Evolutionary conservation across 2,329 filamentous ascomycete species (phyloP), one percentile per base, ranked within the genome.

Genomic region (Cadophora malorum): DNA sequence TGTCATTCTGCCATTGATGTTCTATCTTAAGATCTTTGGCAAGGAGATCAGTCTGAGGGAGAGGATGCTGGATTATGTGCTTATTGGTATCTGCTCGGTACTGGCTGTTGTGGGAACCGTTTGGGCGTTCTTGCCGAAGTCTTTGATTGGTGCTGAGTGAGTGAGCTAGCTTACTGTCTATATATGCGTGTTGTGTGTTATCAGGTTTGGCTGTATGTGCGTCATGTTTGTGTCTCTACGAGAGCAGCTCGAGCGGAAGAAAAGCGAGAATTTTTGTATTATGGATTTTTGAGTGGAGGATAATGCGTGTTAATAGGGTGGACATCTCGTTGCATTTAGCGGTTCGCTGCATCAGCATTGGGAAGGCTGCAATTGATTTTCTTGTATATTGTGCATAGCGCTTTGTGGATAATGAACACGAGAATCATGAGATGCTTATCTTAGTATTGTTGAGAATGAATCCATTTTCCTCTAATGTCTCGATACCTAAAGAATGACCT

Each of bases 11-110:
- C 96, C 95, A 0, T 82, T 97, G 38, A 86, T 90, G 4, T 98
- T 99, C 77, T 94, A 98, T 76, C 81, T 98, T 66, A 97, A 94
- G 80, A 88, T 98, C 0, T 98, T 97, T 78, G 88, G 89, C 58
- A 85, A 88, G 61, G 89, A 95, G 69, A 87, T 97, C 56, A 81
- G 83, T 0, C 72, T 79, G 0, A 77, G 78, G 25, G 93, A 97
- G 79, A 89, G 87, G 74, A 78, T 87, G 4, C 72, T 91, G 55
- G 89, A 91, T 74, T 94, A 88, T 84, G 77, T 82, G 19, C 79
- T 97, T 73, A 89, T 97, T 76, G 78, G 88, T 5, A 75, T 92
- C 14, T 96, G 92, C 66, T 83, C 86, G 0, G 76, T 89, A 23
- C 80, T 97, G 77, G 95, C 92, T 14, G 74, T 90, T 21, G 78